Percentiles rank a stretch among this genome's conserved stretches.
phyloP scores from a whole-genome alignment of 1,139 yeast genomes.

The Yamadazyma triangularis region DNA sequence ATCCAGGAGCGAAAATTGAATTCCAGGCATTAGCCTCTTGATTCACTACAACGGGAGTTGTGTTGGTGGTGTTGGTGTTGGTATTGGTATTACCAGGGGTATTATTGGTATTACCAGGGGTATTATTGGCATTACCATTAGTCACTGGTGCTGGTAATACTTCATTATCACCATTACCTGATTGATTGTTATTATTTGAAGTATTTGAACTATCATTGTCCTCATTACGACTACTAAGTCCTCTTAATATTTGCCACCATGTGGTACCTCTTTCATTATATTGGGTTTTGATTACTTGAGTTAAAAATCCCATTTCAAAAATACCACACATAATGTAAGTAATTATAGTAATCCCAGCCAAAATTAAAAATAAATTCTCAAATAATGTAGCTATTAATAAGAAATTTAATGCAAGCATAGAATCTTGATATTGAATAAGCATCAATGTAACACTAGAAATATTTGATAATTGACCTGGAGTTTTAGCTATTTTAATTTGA shows the following conservation, averaged over 20 bases:
- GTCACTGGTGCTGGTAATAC: slow-evolving; percentile 9
- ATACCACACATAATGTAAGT: slow-evolving; percentile 67
- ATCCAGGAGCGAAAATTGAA: slow-evolving; percentile 57
- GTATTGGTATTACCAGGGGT: slow-evolving; percentile 12
- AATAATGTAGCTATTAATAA: slow-evolving; percentile 55
- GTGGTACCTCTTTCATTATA: slow-evolving; percentile 65
- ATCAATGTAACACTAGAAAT: slow-evolving; percentile 38
- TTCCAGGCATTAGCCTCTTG: slow-evolving; percentile 60
- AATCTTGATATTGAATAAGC: slow-evolving; percentile 72
- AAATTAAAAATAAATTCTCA: slow-evolving; percentile 57
- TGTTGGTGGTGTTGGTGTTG: slow-evolving; percentile 13
- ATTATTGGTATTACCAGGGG: slow-evolving; percentile 5
- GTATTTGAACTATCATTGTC: slow-evolving; percentile 12
- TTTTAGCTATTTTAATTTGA: slow-evolving; percentile 67
- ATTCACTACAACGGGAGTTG: slow-evolving; percentile 9
- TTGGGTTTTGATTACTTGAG: slow-evolving; percentile 67
- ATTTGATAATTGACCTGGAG: slow-evolving; percentile 68
- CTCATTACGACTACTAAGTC: slow-evolving; percentile 18
- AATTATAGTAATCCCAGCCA: slow-evolving; percentile 66
- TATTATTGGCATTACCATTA: slow-evolving; percentile 4
- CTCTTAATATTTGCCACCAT: slow-evolving; percentile 61
- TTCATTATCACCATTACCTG: slow-evolving; percentile 7
- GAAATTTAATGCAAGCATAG: slow-evolving; percentile 59
- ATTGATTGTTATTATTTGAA: slow-evolving; percentile 6
- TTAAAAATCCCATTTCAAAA: slow-evolving; percentile 75